These are phyloP conservation scores for Galerina sulciceps DNA, from an alignment of 768 basidiomycete genomes.

Conservation along the genomic window DNA sequence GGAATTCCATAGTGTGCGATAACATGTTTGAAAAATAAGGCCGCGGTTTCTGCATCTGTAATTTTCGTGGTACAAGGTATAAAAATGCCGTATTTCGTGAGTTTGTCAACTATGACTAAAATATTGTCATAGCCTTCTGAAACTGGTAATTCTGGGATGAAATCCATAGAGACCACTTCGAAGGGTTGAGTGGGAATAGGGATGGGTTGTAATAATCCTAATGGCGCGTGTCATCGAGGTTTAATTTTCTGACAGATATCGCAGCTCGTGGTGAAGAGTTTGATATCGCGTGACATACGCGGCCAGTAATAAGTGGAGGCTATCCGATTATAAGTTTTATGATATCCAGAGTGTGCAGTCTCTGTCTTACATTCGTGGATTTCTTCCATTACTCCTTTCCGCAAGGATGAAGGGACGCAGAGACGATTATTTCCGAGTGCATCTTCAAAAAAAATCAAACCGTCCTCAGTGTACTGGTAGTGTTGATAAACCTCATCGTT, in stretches of 20 bases:
- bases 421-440: constrained; percentile 22
- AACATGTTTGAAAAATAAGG: constrained; percentile 33
- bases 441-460: constrained; percentile 29
- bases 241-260: constrained; percentile 33
- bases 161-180: constrained; percentile 36
- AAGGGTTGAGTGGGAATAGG: constrained; percentile 36
- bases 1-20: constrained; percentile 27
- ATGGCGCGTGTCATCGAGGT: constrained; percentile 26
- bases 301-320: constrained; percentile 34
- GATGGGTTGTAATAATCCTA: constrained; percentile 38
- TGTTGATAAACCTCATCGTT: not conserved
- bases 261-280: constrained; percentile 24
- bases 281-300: constrained; percentile 27
- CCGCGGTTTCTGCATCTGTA: constrained; percentile 28
- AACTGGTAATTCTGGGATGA: constrained; percentile 35
- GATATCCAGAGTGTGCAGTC: constrained; percentile 32
- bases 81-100: constrained; percentile 44
- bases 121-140: constrained; percentile 32
- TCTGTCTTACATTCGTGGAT: constrained; percentile 25
- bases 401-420: constrained; percentile 27
- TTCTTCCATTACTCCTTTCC: constrained; percentile 24
- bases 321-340: constrained; percentile 27
- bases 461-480: constrained; percentile 4
- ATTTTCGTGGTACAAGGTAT: constrained; percentile 34
- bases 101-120: constrained; percentile 37